These are phyloP conservation scores for Arabis hirsuta DNA, from an alignment of 345 rosid genomes.

Conservation along the genomic window DNA sequence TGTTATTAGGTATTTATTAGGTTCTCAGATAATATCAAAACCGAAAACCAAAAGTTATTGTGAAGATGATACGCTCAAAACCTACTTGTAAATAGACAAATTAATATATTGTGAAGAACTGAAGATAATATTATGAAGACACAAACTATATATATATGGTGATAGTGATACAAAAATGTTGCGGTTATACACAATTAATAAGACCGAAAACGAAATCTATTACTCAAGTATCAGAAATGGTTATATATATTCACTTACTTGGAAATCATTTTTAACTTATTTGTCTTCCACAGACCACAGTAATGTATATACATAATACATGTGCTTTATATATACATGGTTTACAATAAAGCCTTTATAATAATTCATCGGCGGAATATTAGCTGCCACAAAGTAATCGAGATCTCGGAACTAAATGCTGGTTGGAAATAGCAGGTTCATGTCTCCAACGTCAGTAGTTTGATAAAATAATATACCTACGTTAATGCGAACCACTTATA, in stretches of 20 bases:
- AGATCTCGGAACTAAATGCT: constrained; percentile 33
- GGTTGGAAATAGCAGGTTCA: constrained; percentile 43
- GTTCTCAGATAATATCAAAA: neutral
- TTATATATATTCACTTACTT: neutral
- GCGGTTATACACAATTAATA: neutral
- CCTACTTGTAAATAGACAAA: neutral
- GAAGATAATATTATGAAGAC: neutral
- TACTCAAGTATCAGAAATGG: too few species aligned
- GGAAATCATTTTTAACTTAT: neutral
- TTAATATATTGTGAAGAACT: neutral
- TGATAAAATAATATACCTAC: constrained; percentile 1
- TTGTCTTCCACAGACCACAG: neutral
- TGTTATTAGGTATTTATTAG: too few species aligned
- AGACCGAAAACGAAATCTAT: too few species aligned
- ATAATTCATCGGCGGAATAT: constrained; percentile 29
- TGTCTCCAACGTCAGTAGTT: constrained; percentile 32
- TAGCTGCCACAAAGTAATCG: constrained; percentile 39
- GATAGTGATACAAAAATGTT: neutral
- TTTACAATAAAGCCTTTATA: neutral
- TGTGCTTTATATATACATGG: neutral
- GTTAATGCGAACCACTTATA: constrained; percentile 27
- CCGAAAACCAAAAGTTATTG: neutral
- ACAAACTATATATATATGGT: neutral
- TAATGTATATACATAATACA: neutral
- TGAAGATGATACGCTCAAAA: too few species aligned